Conservation (phyloP, 1,284 basidiomycete species). For the Calocybe gambosa region DNA sequence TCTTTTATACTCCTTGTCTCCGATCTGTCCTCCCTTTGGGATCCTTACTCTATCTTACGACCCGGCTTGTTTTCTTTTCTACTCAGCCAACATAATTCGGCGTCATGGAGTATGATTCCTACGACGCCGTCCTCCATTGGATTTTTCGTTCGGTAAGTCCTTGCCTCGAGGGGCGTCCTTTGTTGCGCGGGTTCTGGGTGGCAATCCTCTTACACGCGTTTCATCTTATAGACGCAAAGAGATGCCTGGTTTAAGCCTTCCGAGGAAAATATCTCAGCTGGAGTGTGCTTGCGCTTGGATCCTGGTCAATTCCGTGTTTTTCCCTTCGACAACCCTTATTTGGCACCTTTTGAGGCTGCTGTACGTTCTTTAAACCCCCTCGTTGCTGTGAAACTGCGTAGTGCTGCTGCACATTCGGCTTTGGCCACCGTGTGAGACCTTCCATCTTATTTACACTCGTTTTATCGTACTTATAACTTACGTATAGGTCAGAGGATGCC, state of each 20-base stretch:
- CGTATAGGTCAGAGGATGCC: constrained; percentile 41
- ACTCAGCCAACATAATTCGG: constrained; percentile 24
- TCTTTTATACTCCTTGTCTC: constrained; percentile 32
- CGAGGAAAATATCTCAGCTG: constrained; percentile 63
- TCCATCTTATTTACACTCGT: background rate
- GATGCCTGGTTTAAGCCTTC: constrained; percentile 75
- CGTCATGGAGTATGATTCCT: constrained; percentile 67
- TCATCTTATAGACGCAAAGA: constrained; percentile 47
- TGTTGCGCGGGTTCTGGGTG: background rate
- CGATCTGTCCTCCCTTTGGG: constrained; percentile 21
- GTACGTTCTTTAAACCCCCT: constrained; percentile 69
- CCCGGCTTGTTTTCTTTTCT: constrained; percentile 23
- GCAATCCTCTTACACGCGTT: background rate
- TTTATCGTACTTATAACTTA: background rate
- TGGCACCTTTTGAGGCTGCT: constrained; percentile 67
- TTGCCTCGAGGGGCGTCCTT: constrained; percentile 1
- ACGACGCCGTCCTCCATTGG: constrained; percentile 65
- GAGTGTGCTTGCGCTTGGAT: constrained; percentile 64
- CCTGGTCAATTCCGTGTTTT: constrained; percentile 59
- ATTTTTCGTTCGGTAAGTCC: constrained; percentile 43
- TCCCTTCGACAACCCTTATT: constrained; percentile 58
- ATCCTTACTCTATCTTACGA: constrained; percentile 25
- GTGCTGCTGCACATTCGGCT: constrained; percentile 76
- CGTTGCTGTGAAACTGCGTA: constrained; percentile 74
- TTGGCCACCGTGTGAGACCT: constrained; percentile 56